Conservation (phyloP, 2,329 filamentous ascomycete species). For the Penicillium concentricum region DNA sequence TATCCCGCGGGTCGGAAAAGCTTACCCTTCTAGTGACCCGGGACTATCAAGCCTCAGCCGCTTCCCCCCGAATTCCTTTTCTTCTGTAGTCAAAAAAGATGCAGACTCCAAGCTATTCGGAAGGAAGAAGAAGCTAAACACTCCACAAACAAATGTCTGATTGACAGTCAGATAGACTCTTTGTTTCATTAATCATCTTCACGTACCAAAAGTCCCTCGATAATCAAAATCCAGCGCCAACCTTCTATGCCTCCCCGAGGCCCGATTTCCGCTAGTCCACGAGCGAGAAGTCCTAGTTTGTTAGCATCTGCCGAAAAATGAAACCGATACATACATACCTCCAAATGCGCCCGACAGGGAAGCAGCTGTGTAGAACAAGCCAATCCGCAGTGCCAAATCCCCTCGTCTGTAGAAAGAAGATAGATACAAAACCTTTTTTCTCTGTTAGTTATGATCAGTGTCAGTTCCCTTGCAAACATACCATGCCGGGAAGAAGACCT, state of each 20-base stretch:
- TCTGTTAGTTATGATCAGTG: constrained; percentile 3
- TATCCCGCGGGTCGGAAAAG: not conserved
- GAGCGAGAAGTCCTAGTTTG: constrained; percentile 54
- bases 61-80: constrained; percentile 51
- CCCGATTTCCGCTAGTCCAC: constrained; percentile 61
- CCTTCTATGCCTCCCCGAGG: constrained; percentile 53
- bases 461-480: constrained; percentile 28
- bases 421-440: constrained; percentile 59
- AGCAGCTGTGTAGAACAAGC: constrained; percentile 66
- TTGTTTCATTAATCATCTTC: not conserved
- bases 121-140: constrained; percentile 53
- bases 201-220: constrained; percentile 51
- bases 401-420: constrained; percentile 61
- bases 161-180: not conserved
- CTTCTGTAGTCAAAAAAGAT: constrained; percentile 53
- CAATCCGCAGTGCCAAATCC: constrained; percentile 63
- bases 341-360: constrained; percentile 65
- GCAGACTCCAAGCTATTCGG: constrained; percentile 58
- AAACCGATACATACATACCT: constrained; percentile 33
- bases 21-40: constrained; percentile 27
- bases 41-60: constrained; percentile 46
- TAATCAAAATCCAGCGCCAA: constrained; percentile 64
- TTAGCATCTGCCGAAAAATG: not conserved
- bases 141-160: constrained; percentile 56
- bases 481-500: constrained; percentile 65